phyloP scores from a whole-genome alignment of 768 basidiomycete genomes.

The Calvatia gigantea region DNA sequence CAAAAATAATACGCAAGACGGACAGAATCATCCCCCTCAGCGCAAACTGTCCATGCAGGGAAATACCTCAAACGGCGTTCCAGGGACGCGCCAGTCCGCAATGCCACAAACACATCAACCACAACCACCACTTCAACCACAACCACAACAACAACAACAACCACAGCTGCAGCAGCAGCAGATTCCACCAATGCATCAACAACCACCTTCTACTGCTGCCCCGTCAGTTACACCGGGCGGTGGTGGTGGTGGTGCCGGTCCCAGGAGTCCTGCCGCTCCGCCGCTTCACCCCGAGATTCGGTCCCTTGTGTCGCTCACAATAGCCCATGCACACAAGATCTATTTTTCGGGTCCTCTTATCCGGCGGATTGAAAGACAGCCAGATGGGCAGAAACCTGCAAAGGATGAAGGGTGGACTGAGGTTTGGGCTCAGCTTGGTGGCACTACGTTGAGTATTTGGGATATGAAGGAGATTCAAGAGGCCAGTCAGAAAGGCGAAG shows the following conservation, averaged over 20 bases:
- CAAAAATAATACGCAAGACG: constrained; percentile 20
- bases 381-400: constrained; percentile 65
- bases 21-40: background rate
- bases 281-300: constrained; percentile 79
- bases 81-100: constrained; percentile 16
- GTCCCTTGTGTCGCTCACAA: constrained; percentile 69
- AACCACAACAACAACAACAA: constrained; percentile 16
- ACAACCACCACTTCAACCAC: constrained; percentile 15
- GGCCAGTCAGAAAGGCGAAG: constrained; percentile 72
- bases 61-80: constrained; percentile 14
- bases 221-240: too few relatives aligned
- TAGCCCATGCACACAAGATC: constrained; percentile 78
- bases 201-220: background rate
- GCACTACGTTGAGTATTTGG: constrained; percentile 88
- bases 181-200: background rate
- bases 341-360: constrained; percentile 86
- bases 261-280: constrained; percentile 22
- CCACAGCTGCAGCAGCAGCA: constrained; percentile 6
- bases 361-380: constrained; percentile 70
- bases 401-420: constrained; percentile 82
- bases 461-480: constrained; percentile 87
- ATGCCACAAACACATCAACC: background rate
- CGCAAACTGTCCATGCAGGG: background rate
- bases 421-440: constrained; percentile 88
- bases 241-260: too few relatives aligned